Evolutionary conservation across 352 stramenopile genomes (phyloP).

Genomic region (Globisporangium heterothallicum): DNA sequence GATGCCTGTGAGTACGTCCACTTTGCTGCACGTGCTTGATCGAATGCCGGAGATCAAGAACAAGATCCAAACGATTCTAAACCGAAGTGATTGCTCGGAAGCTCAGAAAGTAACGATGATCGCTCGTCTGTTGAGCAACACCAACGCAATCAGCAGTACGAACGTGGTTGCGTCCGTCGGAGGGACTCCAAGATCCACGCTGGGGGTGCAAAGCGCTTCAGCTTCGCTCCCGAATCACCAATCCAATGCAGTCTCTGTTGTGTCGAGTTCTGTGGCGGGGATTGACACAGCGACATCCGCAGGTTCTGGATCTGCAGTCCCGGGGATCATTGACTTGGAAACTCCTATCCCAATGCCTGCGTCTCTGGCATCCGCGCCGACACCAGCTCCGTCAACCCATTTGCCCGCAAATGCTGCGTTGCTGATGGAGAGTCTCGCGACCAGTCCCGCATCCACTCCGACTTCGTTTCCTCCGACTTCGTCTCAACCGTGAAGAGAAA

Average conservation of each 20-base stretch:
- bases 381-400: slow-evolving; percentile 8
- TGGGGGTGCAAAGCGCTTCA: slow-evolving; percentile 1
- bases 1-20: slow-evolving; percentile 75
- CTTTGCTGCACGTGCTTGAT: slow-evolving; percentile 75
- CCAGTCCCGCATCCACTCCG: slow-evolving; percentile 14
- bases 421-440: slow-evolving; percentile 21
- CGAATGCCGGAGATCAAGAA: slow-evolving; percentile 88
- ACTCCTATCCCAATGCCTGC: slow-evolving; percentile 45
- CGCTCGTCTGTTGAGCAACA: slow-evolving; percentile 76
- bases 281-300: slow-evolving; percentile 22
- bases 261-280: slow-evolving; percentile 12
- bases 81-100: slow-evolving; percentile 81
- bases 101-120: slow-evolving; percentile 88
- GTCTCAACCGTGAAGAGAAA: slow-evolving; percentile 4
- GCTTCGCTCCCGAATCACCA: slow-evolving; percentile 6
- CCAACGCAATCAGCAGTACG: slow-evolving; percentile 64
- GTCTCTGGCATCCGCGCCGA: slow-evolving; percentile 19
- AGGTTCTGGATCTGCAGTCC: slow-evolving; percentile 24
- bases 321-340: slow-evolving; percentile 38
- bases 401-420: background rate
- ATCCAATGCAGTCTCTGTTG: slow-evolving; percentile 7
- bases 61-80: slow-evolving; percentile 86
- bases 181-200: background rate
- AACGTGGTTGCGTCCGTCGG: slow-evolving; percentile 16
- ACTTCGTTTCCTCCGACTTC: slow-evolving; percentile 10